Conservation (phyloP, 1,284 basidiomycete genomes). For the Trametes polyzona region DNA sequence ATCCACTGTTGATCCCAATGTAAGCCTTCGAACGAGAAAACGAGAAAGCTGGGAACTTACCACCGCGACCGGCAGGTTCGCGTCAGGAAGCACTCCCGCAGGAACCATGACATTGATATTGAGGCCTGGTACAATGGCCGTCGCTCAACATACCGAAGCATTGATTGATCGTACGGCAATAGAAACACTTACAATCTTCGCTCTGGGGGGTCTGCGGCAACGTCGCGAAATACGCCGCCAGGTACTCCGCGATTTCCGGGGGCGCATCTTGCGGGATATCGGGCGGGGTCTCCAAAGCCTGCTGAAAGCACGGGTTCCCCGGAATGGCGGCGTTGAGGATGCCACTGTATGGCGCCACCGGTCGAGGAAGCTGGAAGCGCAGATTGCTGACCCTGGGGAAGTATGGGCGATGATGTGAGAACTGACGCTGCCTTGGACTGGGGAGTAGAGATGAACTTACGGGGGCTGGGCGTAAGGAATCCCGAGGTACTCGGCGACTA, state of each 20-base stretch:
- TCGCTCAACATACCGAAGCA: no score
- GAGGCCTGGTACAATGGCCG: slow-evolving; percentile 52
- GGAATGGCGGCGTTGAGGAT: slow-evolving; percentile 44
- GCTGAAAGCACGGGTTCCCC: slow-evolving; percentile 55
- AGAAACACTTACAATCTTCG: slow-evolving; percentile 51
- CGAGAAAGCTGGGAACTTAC: slow-evolving; percentile 57
- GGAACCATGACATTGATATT: slow-evolving; percentile 59
- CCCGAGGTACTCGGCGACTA: slow-evolving; percentile 48
- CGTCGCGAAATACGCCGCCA: slow-evolving; percentile 42
- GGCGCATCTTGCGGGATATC: slow-evolving; percentile 32
- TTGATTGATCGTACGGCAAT: background rate
- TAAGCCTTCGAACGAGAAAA: slow-evolving; percentile 49
- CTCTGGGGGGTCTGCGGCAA: slow-evolving; percentile 33
- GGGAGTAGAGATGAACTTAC: slow-evolving; percentile 25
- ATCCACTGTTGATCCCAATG: slow-evolving; percentile 36
- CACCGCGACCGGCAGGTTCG: slow-evolving; percentile 56
- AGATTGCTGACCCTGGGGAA: slow-evolving; percentile 24
- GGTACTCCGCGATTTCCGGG: slow-evolving; percentile 38
- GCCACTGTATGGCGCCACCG: slow-evolving; percentile 43
- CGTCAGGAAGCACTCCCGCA: slow-evolving; percentile 36
- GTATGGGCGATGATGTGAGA: background rate
- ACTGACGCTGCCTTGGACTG: background rate
- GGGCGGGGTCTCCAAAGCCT: slow-evolving; percentile 39
- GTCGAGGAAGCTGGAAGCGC: slow-evolving; percentile 50
- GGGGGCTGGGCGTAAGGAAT: slow-evolving; percentile 56